Evolutionary conservation across 805 yeast genomes (phyloP).

Genomic region (Yarrowia osloensis): DNA sequence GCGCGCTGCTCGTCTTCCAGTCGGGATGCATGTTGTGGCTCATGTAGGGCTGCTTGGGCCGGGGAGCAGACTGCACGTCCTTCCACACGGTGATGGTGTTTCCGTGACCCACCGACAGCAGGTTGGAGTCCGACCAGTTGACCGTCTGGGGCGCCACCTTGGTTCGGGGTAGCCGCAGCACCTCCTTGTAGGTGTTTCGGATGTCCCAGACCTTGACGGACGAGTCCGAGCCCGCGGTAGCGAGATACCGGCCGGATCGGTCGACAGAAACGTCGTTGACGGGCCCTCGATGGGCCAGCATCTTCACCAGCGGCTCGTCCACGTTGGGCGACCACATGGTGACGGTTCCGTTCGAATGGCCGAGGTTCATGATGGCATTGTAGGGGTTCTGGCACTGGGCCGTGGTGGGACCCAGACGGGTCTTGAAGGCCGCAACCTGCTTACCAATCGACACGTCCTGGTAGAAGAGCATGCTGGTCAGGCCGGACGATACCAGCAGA

Average conservation of each 20-base stretch:
- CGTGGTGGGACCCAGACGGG: conserved; percentile 87
- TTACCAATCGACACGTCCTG: conserved; percentile 95
- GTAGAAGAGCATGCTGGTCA: conserved; percentile 83
- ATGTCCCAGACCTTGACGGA: conserved; percentile 90
- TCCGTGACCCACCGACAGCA: conserved; percentile 91
- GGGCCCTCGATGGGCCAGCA: conserved; percentile 83
- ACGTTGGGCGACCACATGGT: conserved; percentile 91
- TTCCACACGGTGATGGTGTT: conserved; percentile 95
- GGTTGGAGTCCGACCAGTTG: conserved; percentile 82
- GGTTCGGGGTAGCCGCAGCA: conserved; percentile 59
- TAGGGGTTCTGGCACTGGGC: conserved; percentile 90
- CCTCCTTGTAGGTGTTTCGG: conserved; percentile 75
- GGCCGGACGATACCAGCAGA: conserved; percentile 82
- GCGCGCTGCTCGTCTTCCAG: conserved; percentile 63
- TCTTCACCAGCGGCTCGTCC: conserved; percentile 79
- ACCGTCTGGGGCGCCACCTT: conserved; percentile 86
- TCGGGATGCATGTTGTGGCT: conserved; percentile 75
- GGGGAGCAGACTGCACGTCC: conserved; percentile 58
- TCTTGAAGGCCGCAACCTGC: conserved; percentile 77
- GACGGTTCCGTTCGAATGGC: conserved; percentile 90
- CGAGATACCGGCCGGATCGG: conserved; percentile 93
- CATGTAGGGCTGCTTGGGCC: conserved; percentile 71
- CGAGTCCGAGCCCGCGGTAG: conserved; percentile 84
- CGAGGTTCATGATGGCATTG: conserved; percentile 93
- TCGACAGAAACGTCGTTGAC: conserved; percentile 82